Base-by-base conservation (phyloP, 2,329 filamentous ascomycete genomes). In the Cordyceps militaris region DNA sequence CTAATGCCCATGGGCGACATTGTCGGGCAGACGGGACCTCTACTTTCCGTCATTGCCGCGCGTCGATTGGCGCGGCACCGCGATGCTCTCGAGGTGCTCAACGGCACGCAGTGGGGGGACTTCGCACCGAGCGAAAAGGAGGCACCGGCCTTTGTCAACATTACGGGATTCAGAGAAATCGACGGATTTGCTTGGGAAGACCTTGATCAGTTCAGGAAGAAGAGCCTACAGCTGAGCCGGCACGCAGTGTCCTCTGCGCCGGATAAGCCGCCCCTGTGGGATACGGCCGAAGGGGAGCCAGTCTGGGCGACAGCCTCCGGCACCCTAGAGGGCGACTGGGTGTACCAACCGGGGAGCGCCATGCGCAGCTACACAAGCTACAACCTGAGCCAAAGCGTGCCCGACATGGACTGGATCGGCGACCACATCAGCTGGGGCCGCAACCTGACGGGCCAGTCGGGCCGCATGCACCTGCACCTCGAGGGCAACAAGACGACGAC, bases 261-360 rank as follows among this genome's bases (percentile, higher is more conserved):
- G 13, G 54, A 57, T 14, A 9, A 40, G 46, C 44, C 44, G 46
- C 24, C 54, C 26, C 67, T 70, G 6, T 76, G 73, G 73, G 69
- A 73, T 48, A 62, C 63, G 36, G 69, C 67, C 56, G 57, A 72
- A 63, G 70, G 70, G 24, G 72, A 73, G 59, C 70, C 76, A 7
- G 72, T 87, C n/a, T 96, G 92, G 79, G 81, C 81, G 66, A 93
- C 95, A 67, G 81, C 88, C 6, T 91, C 89, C 2, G 89, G 91
- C 4, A 85, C 85, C 32, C 77, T 95, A 38, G 81, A 84, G 49
- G 91, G 91, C n/a, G 77, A 85, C 58, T 96, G 90, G 88, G 76
- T 85, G 56, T 83, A 84, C 46, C 79, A 75, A 50, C 77, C 75
- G 44, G 77, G 73, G 14, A 80, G 73, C 65, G 76, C 72, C 57